These are phyloP conservation scores for Circinella minor DNA, from an alignment of 371 early-diverging fungal species.

Conservation along the genomic window DNA sequence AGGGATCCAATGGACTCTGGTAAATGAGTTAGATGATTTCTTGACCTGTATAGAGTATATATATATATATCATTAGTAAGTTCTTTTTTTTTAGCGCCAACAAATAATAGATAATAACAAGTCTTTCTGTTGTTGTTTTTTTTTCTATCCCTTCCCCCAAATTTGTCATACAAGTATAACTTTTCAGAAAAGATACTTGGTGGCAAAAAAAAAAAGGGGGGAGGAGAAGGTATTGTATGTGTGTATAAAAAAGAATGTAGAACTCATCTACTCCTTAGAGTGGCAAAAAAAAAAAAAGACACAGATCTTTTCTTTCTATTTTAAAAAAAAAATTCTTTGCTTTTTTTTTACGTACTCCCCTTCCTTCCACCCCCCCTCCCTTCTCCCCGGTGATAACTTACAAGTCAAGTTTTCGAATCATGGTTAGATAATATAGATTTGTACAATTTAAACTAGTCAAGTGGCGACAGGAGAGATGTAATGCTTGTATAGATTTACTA, in stretches of 20 bases:
- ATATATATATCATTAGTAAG: too few species aligned
- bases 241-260: neutral
- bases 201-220: too few species aligned
- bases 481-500: neutral
- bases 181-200: too few species aligned
- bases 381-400: conserved; percentile 1
- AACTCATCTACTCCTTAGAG: neutral
- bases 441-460: conserved; percentile 17
- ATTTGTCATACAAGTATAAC: too few species aligned
- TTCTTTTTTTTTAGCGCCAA: neutral
- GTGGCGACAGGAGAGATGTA: conserved; percentile 3
- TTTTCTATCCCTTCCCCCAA: too few species aligned
- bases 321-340: too few species aligned
- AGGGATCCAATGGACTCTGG: conserved; percentile 69
- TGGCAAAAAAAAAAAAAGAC: conserved; percentile 1
- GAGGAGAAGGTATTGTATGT: too few species aligned
- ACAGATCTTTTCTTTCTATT: too few species aligned
- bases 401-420: conserved; percentile 15
- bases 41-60: conserved; percentile 15
- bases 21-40: conserved; percentile 21
- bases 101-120: neutral
- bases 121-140: too few species aligned
- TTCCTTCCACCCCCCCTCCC: neutral
- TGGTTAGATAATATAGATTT: conserved; percentile 15
- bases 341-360: neutral